phyloP scores from a whole-genome alignment of 2,329 filamentous ascomycete species.

The Ilyonectria robusta region DNA sequence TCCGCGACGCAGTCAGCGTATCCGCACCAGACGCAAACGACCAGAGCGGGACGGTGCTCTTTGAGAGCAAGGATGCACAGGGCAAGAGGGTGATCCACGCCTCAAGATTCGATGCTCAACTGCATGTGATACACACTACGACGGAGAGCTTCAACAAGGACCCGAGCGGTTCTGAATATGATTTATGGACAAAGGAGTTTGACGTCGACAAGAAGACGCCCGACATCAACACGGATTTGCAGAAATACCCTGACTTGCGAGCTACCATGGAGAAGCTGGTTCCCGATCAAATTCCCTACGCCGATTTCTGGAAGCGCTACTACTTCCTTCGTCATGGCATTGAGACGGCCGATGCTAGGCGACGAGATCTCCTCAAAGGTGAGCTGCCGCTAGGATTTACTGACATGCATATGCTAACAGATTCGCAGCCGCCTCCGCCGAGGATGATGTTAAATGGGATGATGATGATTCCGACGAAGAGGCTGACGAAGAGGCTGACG shows the following conservation, averaged over 20 bases:
- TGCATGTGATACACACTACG: slow-evolving; percentile 94
- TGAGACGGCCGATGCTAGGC: slow-evolving; percentile 90
- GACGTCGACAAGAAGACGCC: slow-evolving; percentile 88
- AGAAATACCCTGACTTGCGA: slow-evolving; percentile 88
- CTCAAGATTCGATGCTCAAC: slow-evolving; percentile 92
- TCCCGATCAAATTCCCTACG: slow-evolving; percentile 92
- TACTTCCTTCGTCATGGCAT: slow-evolving; percentile 95
- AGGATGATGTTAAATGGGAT: slow-evolving; percentile 80
- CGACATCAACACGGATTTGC: slow-evolving; percentile 84
- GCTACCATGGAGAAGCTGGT: slow-evolving; percentile 95
- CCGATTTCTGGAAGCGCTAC: slow-evolving; percentile 93
- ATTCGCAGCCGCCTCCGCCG: slow-evolving; percentile 72
- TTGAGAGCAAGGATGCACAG: slow-evolving; percentile 91
- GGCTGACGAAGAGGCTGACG: slow-evolving; percentile 59
- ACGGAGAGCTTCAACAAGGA: slow-evolving; percentile 87
- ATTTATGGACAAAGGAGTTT: slow-evolving; percentile 80
- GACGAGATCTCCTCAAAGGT: slow-evolving; percentile 94
- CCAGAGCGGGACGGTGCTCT: slow-evolving; percentile 78
- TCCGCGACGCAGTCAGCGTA: slow-evolving; percentile 91
- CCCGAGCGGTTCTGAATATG: slow-evolving; percentile 81
- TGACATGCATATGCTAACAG: slow-evolving; percentile 30
- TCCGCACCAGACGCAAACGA: slow-evolving; percentile 76
- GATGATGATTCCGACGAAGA: slow-evolving; percentile 79
- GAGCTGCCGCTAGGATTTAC: slow-evolving; percentile 49
- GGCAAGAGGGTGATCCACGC: slow-evolving; percentile 96